Percentiles rank a stretch among this genome's conserved stretches.
phyloP scores from a whole-genome alignment of 164 flowering plant species.

The Paratinospora sagittata region DNA sequence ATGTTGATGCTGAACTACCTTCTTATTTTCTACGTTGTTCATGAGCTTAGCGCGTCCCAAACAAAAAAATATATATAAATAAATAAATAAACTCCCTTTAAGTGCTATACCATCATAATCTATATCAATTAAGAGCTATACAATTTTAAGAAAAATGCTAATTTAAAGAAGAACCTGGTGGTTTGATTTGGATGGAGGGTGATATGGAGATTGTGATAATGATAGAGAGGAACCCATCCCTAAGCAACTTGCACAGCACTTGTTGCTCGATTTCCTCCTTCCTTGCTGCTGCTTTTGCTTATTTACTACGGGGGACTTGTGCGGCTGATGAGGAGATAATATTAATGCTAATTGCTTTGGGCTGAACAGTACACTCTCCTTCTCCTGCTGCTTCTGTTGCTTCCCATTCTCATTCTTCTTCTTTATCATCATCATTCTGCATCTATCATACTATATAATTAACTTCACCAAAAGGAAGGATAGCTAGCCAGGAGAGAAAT shows the following conservation, averaged over 20 bases:
- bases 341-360: too few species aligned
- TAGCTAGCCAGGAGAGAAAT: neutral
- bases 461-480: neutral
- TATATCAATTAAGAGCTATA: too few species aligned
- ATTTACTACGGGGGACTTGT: too few species aligned
- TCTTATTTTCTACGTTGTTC: neutral
- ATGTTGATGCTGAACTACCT: neutral
- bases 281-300: too few species aligned
- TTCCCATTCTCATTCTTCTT: neutral
- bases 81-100: too few species aligned
- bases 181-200: neutral
- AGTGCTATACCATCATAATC: too few species aligned
- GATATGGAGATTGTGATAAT: neutral
- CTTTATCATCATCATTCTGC: neutral
- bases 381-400: neutral
- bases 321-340: too few species aligned
- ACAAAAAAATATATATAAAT: too few species aligned
- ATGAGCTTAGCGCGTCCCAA: neutral
- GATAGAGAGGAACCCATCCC: too few species aligned
- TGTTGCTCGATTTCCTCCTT: neutral
- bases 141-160: neutral
- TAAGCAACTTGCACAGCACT: neutral
- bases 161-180: neutral
- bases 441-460: neutral
- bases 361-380: too few species aligned